These are phyloP conservation scores for Zygoascus flipseniorum DNA, from an alignment of 805 yeast species.

Conservation along the genomic window DNA sequence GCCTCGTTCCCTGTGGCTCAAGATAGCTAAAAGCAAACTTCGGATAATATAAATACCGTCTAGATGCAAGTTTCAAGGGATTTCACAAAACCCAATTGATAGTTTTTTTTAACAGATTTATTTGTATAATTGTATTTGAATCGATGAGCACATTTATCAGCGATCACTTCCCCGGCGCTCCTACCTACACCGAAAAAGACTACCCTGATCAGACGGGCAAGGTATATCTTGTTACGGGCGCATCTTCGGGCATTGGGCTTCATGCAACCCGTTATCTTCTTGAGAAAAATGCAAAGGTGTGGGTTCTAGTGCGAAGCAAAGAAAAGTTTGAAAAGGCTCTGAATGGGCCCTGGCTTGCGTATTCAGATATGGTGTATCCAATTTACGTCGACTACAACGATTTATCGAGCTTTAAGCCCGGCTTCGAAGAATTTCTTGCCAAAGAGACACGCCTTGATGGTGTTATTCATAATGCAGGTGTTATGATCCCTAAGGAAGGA, in stretches of 20 bases:
- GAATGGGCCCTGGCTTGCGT: not conserved
- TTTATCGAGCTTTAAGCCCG: conserved; percentile 34
- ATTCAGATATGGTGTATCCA: conserved; percentile 10
- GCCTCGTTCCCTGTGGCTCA: too few relatives aligned
- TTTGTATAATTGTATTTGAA: too few relatives aligned
- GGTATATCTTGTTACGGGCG: conserved; percentile 14
- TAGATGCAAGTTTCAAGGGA: too few relatives aligned
- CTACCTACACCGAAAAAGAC: conserved; percentile 22
- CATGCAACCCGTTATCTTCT: conserved; percentile 29
- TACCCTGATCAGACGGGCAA: conserved; percentile 27
- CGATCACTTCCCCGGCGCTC: conserved; percentile 16
- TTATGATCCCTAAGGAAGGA: conserved; percentile 33
- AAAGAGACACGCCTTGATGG: conserved; percentile 28
- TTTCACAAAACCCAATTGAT: too few relatives aligned
- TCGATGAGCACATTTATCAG: too few relatives aligned
- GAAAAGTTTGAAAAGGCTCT: conserved; percentile 23
- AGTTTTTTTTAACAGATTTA: too few relatives aligned
- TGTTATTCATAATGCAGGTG: conserved; percentile 38
- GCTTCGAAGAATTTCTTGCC: conserved; percentile 24
- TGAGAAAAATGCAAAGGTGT: conserved; percentile 29
- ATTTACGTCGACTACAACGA: conserved; percentile 28
- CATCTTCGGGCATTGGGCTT: conserved; percentile 23
- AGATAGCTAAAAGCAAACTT: too few relatives aligned
- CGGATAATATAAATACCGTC: too few relatives aligned
- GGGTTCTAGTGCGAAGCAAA: conserved; percentile 31